A percentile compares a stretch with the other conserved stretches of the same genome.
phyloP scores from a whole-genome alignment of 768 basidiomycete species.

The Kwoniella heveanensis region DNA sequence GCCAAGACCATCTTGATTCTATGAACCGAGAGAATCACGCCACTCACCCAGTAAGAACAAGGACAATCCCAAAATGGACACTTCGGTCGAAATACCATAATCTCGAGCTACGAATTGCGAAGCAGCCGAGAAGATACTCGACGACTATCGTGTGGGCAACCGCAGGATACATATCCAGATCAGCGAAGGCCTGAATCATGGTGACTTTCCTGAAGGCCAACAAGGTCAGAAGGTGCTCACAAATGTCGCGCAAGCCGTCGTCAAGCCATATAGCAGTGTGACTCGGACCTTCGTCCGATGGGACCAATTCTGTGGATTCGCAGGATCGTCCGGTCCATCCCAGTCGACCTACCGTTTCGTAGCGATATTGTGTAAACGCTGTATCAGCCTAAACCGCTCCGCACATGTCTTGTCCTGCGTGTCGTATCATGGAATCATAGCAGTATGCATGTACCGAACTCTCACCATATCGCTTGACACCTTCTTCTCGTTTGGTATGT shows the following conservation, averaged over 20 bases:
- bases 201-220: too few species aligned
- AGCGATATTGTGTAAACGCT: too few species aligned
- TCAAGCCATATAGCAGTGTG: slow-evolving; percentile 48
- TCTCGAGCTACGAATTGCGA: slow-evolving; percentile 38
- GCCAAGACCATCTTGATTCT: too few species aligned
- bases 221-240: slow-evolving; percentile 32
- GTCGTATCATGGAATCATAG: too few species aligned
- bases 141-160: slow-evolving; percentile 11
- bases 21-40: too few species aligned
- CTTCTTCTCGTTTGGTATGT: background rate
- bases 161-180: background rate
- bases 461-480: background rate
- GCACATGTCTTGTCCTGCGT: too few species aligned
- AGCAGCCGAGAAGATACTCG: slow-evolving; percentile 51
- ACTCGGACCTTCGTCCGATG: slow-evolving; percentile 34
- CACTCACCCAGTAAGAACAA: slow-evolving; percentile 36
- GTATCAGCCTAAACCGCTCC: too few species aligned
- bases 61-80: slow-evolving; percentile 50
- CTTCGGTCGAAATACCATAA: slow-evolving; percentile 45
- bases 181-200: background rate
- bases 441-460: too few species aligned
- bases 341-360: slow-evolving; percentile 45
- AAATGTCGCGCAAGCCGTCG: slow-evolving; percentile 55
- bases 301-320: slow-evolving; percentile 53
- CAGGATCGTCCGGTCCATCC: slow-evolving; percentile 42